Conservation (phyloP, 2,329 filamentous ascomycete genomes). For the Aspergillus novoparasiticus region DNA sequence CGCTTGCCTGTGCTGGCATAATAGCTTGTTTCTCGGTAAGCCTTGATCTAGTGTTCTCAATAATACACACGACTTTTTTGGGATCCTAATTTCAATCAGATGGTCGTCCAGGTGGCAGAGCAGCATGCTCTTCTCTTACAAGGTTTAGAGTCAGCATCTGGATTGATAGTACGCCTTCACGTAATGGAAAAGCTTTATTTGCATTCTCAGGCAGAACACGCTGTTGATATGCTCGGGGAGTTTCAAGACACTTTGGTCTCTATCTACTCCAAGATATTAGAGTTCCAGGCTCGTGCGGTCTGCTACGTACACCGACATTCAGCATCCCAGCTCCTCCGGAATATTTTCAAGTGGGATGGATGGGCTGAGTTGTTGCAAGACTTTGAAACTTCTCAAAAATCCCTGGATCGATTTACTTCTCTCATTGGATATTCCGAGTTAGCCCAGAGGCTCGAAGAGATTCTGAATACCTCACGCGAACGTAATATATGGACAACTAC, state of each 20-base stretch:
- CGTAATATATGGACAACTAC: not conserved
- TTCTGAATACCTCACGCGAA: not conserved
- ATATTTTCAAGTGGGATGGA: slow-evolving; percentile 11
- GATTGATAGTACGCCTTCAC: slow-evolving; percentile 10
- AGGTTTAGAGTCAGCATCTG: slow-evolving; percentile 10
- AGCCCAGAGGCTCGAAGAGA: not conserved
- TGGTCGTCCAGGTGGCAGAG: slow-evolving; percentile 13
- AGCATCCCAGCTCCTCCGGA: not conserved
- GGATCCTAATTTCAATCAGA: not conserved
- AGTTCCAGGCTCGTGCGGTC: slow-evolving; percentile 17
- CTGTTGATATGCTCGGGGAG: not conserved
- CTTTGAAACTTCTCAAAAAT: slow-evolving; percentile 1
- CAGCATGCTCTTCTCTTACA: slow-evolving; percentile 14
- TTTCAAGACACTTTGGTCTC: slow-evolving; percentile 7
- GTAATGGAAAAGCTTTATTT: slow-evolving; percentile 11
- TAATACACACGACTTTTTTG: too few relatives aligned
- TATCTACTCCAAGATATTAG: slow-evolving; percentile 13
- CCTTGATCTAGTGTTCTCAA: too few relatives aligned
- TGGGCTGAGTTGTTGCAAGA: slow-evolving; percentile 9
- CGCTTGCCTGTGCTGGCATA: not conserved
- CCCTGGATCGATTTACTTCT: not conserved
- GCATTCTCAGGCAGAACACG: not conserved
- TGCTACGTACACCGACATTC: slow-evolving; percentile 12
- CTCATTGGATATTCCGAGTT: not conserved
- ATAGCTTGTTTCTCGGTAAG: slow-evolving; percentile 12